Evolutionary conservation across 768 basidiomycete genomes (phyloP).

Genomic region (Gymnopilus dilepis): DNA sequence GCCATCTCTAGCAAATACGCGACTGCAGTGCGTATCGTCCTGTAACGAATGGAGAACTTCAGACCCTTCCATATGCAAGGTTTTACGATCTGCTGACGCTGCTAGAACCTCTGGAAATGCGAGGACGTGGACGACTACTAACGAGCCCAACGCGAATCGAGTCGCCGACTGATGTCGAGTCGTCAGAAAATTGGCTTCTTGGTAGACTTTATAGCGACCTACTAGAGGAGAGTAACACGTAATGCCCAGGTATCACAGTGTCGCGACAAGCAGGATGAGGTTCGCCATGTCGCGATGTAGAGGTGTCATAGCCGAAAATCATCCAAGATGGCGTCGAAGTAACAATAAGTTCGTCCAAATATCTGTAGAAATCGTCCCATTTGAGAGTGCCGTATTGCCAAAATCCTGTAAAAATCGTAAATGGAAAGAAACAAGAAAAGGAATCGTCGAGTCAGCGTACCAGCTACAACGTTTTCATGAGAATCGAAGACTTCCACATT

Average conservation of each 20-base stretch:
- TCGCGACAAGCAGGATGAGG: not conserved
- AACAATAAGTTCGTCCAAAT: conserved; percentile 17
- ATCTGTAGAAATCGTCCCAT: conserved; percentile 25
- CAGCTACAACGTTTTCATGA: not conserved
- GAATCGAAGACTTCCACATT: not conserved
- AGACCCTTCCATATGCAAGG: not conserved
- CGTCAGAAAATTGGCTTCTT: not conserved
- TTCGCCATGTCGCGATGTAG: not conserved
- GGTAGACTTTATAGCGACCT: not conserved
- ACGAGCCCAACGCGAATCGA: not conserved
- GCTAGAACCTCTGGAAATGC: not conserved
- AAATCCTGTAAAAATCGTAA: conserved; percentile 16
- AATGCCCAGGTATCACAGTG: not conserved
- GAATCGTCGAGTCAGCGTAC: not conserved
- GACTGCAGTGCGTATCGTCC: conserved; percentile 7
- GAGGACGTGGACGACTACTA: not conserved
- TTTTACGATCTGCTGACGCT: not conserved
- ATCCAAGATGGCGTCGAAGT: not conserved
- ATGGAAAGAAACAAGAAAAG: not conserved
- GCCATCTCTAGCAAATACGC: conserved; percentile 20
- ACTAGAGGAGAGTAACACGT: not conserved
- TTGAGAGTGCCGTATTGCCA: conserved; percentile 25
- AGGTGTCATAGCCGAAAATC: not conserved
- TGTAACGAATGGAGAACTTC: not conserved
- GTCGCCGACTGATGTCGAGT: not conserved